Evolutionary conservation across 345 rosid species (phyloP), one percentile per base, ranked within the genome.

Genomic region (Eucalyptus marginata): DNA sequence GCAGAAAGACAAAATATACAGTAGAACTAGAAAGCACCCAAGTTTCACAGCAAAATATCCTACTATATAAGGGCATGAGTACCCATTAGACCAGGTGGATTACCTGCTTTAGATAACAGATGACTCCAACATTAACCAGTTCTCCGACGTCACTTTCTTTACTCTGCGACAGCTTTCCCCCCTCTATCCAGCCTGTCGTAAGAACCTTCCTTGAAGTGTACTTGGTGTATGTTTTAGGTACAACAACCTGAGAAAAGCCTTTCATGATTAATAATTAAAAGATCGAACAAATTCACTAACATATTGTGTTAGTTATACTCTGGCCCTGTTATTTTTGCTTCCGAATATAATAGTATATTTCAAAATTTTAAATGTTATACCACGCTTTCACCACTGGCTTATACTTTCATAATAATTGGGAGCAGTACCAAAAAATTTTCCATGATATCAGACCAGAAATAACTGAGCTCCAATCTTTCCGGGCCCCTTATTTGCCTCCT

Each of bases 31-130:
- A 58, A 52, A 56, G 88, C 25, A 85, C 56, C 56, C 51, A 40
- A 56, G 71, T 49, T 54, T 88, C 89, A 88, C 58, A 89, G 68
- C 18, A 86, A 86, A 83, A 27, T 88, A 64, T 71, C 81, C 44
- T 71, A 33, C 50, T 68, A 52, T 62, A 22, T 81, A n/a, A 47
- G 58, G 81, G 86, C 68, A 86, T 54, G 59, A 40, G 50, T 58
- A 87, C 33, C 85, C 80, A 86, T 68, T 36, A 59, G 66, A 29
- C 47, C 62, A 83, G 59, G 81, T 58, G 83, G 64, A 83, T 79
- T 94, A 96, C 99, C 98, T 97, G 99, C 94, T 97, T 97, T 89
- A 96, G 93, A 93, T 97, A 97, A 93, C 99, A 96, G 90, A 97
- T 97, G 71, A 97, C 99, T 87, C 99, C 99, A 89, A 96, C 99